phyloP scores from a whole-genome alignment of 129 eudicot genomes.

The Glebionis coronaria region DNA sequence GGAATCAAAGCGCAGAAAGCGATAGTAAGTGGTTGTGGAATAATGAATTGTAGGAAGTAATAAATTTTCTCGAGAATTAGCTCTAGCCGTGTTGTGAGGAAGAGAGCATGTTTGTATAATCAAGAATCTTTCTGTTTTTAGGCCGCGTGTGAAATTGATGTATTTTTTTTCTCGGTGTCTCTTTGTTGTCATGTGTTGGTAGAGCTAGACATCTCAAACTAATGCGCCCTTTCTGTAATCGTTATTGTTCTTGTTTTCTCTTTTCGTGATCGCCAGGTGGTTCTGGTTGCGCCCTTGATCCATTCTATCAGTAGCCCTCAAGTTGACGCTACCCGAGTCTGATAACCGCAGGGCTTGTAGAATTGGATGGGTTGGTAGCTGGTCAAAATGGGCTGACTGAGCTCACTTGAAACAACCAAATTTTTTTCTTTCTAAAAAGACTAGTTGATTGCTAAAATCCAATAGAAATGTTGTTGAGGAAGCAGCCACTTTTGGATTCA shows the following conservation, averaged over 20 bases:
- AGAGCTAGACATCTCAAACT: slow-evolving; percentile 11
- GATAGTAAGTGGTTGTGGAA: background rate
- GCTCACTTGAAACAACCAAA: no score
- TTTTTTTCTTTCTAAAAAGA: no score
- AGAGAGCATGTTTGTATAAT: slow-evolving; percentile 22
- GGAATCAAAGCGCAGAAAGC: slow-evolving; percentile 31
- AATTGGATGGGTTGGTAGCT: no score
- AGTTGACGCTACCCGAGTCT: no score
- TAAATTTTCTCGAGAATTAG: slow-evolving; percentile 21
- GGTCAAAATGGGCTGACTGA: no score
- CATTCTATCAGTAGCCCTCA: no score
- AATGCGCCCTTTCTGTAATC: background rate
- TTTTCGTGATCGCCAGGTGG: background rate
- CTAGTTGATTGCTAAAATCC: no score
- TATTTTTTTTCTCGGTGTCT: slow-evolving; percentile 10
- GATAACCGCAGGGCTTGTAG: no score
- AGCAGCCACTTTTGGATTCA: slow-evolving; percentile 12
- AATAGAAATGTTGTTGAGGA: background rate
- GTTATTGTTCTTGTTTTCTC: background rate
- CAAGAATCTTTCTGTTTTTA: slow-evolving; percentile 18
- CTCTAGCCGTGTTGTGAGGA: slow-evolving; percentile 21
- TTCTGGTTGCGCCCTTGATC: background rate
- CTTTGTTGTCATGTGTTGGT: slow-evolving; percentile 11
- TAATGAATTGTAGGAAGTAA: slow-evolving; percentile 17
- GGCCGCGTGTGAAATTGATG: slow-evolving; percentile 21